phyloP scores from a whole-genome alignment of 805 yeast species.

The Starmerella sirachaensis region DNA sequence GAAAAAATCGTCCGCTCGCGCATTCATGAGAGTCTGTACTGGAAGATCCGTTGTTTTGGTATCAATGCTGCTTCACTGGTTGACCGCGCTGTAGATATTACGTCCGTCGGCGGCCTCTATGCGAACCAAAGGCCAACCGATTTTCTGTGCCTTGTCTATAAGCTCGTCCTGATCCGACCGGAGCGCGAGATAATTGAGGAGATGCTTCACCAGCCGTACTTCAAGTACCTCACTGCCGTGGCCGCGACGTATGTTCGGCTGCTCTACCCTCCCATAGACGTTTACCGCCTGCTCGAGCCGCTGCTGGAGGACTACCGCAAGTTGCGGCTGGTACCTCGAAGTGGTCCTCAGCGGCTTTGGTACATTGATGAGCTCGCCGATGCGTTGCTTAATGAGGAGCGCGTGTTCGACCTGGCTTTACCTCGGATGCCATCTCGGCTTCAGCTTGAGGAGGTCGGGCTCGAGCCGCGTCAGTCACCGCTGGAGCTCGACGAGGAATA shows the following conservation, averaged over 20 bases:
- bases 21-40: constrained; percentile 44
- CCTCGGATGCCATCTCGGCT: constrained; percentile 43
- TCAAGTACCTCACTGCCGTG: constrained; percentile 65
- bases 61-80: constrained; percentile 39
- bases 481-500: constrained; percentile 1
- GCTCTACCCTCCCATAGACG: constrained; percentile 34
- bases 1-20: constrained; percentile 49
- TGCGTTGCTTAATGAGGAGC: constrained; percentile 39
- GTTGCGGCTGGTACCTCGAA: constrained; percentile 38
- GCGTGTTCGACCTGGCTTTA: constrained; percentile 62
- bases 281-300: constrained; percentile 43
- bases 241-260: constrained; percentile 49
- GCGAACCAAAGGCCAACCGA: constrained; percentile 48
- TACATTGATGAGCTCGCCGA: constrained; percentile 72
- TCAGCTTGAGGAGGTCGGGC: constrained; percentile 28
- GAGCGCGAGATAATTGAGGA: constrained; percentile 41
- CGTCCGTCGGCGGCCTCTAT: constrained; percentile 49
- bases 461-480: constrained; percentile 10
- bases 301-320: constrained; percentile 57
- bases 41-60: constrained; percentile 45
- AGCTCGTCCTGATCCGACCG: constrained; percentile 70
- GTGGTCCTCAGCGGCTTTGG: constrained; percentile 31
- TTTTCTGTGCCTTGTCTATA: constrained; percentile 64
- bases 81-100: constrained; percentile 37
- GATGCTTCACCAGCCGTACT: constrained; percentile 49